Conservation (phyloP, 2,329 filamentous ascomycete species). For the Chaetomiaceae sp. region DNA sequence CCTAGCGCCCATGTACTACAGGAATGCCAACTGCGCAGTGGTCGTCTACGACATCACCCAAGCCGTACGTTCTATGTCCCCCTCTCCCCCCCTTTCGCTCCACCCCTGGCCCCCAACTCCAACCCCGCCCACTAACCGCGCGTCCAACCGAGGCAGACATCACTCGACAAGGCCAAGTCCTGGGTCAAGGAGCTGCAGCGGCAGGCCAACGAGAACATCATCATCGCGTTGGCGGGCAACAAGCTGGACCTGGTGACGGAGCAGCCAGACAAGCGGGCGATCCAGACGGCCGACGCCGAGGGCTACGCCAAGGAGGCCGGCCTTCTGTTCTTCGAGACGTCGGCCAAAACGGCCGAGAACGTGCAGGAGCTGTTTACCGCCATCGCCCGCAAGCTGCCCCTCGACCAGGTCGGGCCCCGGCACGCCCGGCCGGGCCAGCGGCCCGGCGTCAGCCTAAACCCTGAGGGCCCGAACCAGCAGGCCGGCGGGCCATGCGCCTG, state of each 20-base stretch:
- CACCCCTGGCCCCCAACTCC: no score
- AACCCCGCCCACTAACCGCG: no score
- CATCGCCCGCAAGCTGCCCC: conserved; percentile 94
- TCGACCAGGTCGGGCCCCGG: conserved; percentile 91
- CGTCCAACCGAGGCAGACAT: conserved; percentile 71
- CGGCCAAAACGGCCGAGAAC: conserved; percentile 94
- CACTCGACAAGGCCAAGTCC: conserved; percentile 96
- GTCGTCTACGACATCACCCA: conserved; percentile 99
- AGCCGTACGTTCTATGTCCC: conserved; percentile 59
- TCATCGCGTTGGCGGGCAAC: conserved; percentile 96
- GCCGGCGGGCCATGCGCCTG: conserved; percentile 51
- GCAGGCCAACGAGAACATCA: conserved; percentile 99
- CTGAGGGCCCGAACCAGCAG: conserved; percentile 54
- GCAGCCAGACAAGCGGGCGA: conserved; percentile 91
- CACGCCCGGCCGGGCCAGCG: conserved; percentile 64
- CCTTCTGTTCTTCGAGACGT: conserved; percentile 96
- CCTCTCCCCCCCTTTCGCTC: conserved; percentile 16
- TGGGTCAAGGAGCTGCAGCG: conserved; percentile 99
- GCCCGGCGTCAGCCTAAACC: conserved; percentile 50
- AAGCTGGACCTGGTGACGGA: conserved; percentile 95
- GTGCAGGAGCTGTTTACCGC: conserved; percentile 93
- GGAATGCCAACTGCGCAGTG: conserved; percentile 98
- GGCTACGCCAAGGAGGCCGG: conserved; percentile 91
- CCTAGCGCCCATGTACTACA: conserved; percentile 97
- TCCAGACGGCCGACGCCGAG: conserved; percentile 82